Percentiles rank a stretch among this genome's conserved stretches.
phyloP scores from a whole-genome alignment of 2,329 filamentous ascomycete genomes.

The Sporothrix phasma region DNA sequence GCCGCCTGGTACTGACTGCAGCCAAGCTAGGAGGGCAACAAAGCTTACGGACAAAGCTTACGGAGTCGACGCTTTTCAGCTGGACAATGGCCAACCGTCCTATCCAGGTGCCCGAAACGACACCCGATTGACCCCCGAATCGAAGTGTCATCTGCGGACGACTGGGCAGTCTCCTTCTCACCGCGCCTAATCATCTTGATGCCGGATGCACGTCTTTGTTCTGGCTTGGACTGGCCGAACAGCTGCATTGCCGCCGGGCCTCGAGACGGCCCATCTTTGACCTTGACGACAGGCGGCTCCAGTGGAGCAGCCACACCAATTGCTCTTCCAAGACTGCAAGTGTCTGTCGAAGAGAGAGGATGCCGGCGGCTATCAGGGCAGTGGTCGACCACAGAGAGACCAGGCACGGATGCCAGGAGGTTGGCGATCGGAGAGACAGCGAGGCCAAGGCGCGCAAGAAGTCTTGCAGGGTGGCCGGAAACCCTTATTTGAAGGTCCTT shows the following conservation, averaged over 20 bases:
- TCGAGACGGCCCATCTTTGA: neutral
- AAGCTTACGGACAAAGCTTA: neutral
- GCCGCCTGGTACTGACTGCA: neutral
- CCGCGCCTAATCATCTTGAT: neutral
- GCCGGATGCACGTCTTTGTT: neutral
- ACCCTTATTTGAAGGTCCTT: neutral
- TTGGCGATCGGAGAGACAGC: neutral
- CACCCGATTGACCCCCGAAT: too few species aligned
- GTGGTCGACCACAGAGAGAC: neutral
- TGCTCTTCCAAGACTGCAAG: neutral
- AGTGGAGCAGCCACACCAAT: neutral
- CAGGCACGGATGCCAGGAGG: neutral
- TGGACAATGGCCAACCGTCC: neutral
- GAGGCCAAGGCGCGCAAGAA: neutral
- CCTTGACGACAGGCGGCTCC: neutral
- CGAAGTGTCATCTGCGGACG: neutral
- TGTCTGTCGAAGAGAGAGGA: neutral
- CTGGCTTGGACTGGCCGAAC: neutral
- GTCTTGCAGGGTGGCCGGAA: neutral
- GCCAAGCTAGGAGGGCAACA: neutral
- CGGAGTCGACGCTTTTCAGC: neutral
- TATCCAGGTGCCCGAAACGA: neutral
- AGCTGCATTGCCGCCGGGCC: neutral
- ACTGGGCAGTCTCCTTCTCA: neutral
- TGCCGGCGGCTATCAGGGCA: neutral